phyloP scores from a whole-genome alignment of 1,284 basidiomycete species.

The Cryptococcus floricola region DNA sequence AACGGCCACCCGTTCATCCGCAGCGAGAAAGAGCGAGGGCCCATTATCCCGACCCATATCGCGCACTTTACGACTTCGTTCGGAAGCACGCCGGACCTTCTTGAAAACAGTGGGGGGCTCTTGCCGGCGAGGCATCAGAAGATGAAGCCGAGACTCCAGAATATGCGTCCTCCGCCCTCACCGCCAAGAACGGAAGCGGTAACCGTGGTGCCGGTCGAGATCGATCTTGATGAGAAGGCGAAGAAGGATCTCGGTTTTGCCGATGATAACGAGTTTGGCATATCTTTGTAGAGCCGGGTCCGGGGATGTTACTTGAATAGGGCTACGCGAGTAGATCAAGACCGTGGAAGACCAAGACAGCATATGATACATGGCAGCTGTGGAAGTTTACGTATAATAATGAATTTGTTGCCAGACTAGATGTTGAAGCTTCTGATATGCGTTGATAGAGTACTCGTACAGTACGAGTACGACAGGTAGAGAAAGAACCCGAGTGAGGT shows the following conservation, averaged over 20 bases:
- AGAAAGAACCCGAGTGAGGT: no score
- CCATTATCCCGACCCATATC: neutral
- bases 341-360: no score
- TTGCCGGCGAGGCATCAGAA: neutral
- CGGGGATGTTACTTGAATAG: no score
- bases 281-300: neutral
- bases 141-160: no score
- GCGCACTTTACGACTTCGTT: neutral
- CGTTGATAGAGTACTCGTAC: no score
- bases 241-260: slow-evolving; percentile 3
- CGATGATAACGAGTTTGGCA: slow-evolving; percentile 6
- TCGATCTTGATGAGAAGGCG: slow-evolving; percentile 2
- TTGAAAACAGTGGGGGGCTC: neutral
- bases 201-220: neutral
- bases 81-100: neutral
- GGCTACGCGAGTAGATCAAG: no score
- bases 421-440: no score
- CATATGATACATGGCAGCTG: no score
- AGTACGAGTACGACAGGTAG: no score
- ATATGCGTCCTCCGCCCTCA: no score
- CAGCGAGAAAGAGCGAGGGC: neutral
- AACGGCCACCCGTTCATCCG: neutral
- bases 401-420: no score
- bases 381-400: no score
- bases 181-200: neutral